A percentile compares a stretch with the other conserved stretches of the same genome.
These are phyloP conservation scores for Beta corolliflora DNA, from an alignment of 179 eudicot genomes.

Conservation along the genomic window DNA sequence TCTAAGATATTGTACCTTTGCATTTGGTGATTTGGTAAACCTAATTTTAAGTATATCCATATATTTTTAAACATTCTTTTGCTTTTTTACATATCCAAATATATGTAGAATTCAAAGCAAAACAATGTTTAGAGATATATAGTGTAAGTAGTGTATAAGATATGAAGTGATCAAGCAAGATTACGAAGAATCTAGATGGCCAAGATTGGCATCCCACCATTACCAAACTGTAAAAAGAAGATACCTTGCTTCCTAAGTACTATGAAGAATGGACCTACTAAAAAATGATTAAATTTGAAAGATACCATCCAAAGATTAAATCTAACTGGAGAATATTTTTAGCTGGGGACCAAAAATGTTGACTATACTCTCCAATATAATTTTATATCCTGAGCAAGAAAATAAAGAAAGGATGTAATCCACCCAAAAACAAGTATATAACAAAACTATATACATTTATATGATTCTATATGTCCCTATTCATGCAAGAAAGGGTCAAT, in stretches of 20 bases:
- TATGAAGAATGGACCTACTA: conserved; percentile 4
- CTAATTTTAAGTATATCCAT: too few species aligned
- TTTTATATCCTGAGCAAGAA: background rate
- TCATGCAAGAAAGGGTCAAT: background rate
- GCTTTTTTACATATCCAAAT: too few species aligned
- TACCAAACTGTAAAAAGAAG: background rate
- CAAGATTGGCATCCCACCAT: conserved; percentile 8
- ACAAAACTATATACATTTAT: background rate
- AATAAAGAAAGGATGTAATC: conserved; percentile 11
- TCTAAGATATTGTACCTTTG: too few species aligned
- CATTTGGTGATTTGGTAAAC: too few species aligned
- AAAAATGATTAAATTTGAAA: background rate
- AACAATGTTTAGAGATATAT: background rate
- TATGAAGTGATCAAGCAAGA: background rate
- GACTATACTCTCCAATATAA: background rate
- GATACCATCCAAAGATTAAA: conserved; percentile 2
- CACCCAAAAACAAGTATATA: conserved; percentile 9
- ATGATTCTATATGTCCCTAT: conserved; percentile 1
- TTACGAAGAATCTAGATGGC: background rate
- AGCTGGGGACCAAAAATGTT: conserved; percentile 14
- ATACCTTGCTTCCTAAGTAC: conserved; percentile 18
- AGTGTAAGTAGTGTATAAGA: background rate
- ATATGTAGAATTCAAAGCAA: too few species aligned
- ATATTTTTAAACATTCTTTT: too few species aligned
- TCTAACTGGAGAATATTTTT: background rate